Percentiles rank a stretch among this genome's conserved stretches.
phyloP scores from a whole-genome alignment of 2,329 filamentous ascomycete species.

The Graphilbum fragrans region DNA sequence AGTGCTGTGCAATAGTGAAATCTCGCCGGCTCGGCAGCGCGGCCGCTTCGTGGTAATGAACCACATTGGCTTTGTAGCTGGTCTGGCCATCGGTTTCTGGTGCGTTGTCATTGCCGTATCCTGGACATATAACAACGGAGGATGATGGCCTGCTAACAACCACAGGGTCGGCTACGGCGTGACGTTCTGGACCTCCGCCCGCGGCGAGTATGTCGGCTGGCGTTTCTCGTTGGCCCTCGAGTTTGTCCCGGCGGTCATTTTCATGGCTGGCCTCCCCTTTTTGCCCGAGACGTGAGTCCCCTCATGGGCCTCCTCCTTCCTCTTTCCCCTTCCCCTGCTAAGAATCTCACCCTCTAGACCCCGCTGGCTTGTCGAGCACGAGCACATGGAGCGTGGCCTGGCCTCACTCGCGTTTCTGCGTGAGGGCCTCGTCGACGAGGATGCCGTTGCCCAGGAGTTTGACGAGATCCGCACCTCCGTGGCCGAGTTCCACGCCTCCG shows the following conservation, averaged over 20 bases:
- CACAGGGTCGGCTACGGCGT: conserved; percentile 45
- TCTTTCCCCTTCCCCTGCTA: neutral
- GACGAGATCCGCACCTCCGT: conserved; percentile 32
- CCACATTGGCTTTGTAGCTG: conserved; percentile 44
- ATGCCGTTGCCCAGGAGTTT: conserved; percentile 29
- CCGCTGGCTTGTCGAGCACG: conserved; percentile 44
- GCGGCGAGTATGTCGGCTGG: conserved; percentile 37
- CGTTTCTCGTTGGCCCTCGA: conserved; percentile 37
- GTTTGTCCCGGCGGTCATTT: conserved; percentile 36
- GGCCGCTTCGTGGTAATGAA: conserved; percentile 47
- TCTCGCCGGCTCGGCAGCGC: conserved; percentile 38
- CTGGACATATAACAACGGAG: conserved; percentile 2
- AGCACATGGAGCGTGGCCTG: conserved; percentile 27
- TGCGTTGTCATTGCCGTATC: conserved; percentile 14
- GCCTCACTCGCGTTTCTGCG: conserved; percentile 35
- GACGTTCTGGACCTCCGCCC: conserved; percentile 35
- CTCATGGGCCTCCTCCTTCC: neutral
- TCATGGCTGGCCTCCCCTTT: conserved; percentile 36
- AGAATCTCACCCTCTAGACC: conserved; percentile 23
- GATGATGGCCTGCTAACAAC: too few species aligned
- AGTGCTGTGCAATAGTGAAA: conserved; percentile 26
- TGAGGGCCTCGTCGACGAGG: conserved; percentile 24
- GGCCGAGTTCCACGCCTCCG: conserved; percentile 21
- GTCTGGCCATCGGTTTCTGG: conserved; percentile 42
- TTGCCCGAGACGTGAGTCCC: conserved; percentile 38